These are phyloP conservation scores for Verticillium nonalfalfae DNA, from an alignment of 2,329 filamentous ascomycete genomes.

Conservation along the genomic window DNA sequence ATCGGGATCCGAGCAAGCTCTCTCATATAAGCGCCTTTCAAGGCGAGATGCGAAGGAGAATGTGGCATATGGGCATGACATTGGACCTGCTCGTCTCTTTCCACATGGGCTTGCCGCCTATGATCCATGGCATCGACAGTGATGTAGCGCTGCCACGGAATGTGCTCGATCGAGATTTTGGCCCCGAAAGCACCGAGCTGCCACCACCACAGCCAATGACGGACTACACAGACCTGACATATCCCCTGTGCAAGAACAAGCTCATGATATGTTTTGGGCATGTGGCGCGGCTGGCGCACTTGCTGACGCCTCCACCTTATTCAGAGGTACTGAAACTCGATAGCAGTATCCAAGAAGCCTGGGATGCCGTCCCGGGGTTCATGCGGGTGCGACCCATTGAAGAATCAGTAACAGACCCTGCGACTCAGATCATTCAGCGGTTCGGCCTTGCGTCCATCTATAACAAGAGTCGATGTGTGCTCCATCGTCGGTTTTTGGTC, in stretches of 20 bases:
- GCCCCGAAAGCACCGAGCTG: conserved; percentile 44
- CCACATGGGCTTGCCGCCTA: conserved; percentile 61
- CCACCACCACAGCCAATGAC: conserved; percentile 49
- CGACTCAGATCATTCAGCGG: conserved; percentile 41
- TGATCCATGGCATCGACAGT: conserved; percentile 57
- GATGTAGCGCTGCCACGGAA: conserved; percentile 58
- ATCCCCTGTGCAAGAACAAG: conserved; percentile 44
- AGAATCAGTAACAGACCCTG: conserved; percentile 40
- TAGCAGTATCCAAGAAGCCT: conserved; percentile 34
- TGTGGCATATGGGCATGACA: conserved; percentile 49
- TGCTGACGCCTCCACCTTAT: conserved; percentile 39
- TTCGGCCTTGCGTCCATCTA: conserved; percentile 46
- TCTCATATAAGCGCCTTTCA: conserved; percentile 43
- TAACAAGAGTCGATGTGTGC: conserved; percentile 48
- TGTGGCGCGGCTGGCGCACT: conserved; percentile 43
- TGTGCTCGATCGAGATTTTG: conserved; percentile 60
- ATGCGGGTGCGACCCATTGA: conserved; percentile 42
- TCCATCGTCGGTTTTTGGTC: conserved; percentile 47
- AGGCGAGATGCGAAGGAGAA: conserved; percentile 46
- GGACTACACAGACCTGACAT: conserved; percentile 54
- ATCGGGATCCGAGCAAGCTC: conserved; percentile 47
- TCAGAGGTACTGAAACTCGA: conserved; percentile 43
- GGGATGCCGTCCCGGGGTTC: conserved; percentile 37
- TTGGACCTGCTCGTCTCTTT: conserved; percentile 61
- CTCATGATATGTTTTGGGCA: conserved; percentile 42